Evolutionary conservation across 768 basidiomycete genomes (phyloP).

Genomic region (Coprinellus aureogranulatus): DNA sequence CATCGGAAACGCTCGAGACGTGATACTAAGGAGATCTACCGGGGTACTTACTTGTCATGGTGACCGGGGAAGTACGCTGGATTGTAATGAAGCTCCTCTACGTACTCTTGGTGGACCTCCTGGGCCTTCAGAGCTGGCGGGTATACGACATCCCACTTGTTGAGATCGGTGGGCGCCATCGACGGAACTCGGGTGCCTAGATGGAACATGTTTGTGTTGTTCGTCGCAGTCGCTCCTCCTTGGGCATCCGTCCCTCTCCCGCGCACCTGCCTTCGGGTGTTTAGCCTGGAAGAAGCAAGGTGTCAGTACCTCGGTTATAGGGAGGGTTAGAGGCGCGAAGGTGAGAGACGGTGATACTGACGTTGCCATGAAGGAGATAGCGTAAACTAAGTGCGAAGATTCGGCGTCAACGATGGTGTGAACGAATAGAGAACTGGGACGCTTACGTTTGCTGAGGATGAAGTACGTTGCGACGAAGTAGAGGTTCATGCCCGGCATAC

Average conservation of each 20-base stretch:
- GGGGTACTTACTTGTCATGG: slow-evolving; percentile 1
- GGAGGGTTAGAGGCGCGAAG: not conserved
- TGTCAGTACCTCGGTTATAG: slow-evolving; percentile 5
- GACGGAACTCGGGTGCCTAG: slow-evolving; percentile 46
- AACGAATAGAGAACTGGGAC: not conserved
- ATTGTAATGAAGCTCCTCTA: not conserved
- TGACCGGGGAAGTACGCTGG: not conserved
- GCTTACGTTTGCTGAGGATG: slow-evolving; percentile 62
- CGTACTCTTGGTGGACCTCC: not conserved
- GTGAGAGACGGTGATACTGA: slow-evolving; percentile 25
- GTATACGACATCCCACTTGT: slow-evolving; percentile 33
- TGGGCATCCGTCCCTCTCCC: slow-evolving; percentile 56
- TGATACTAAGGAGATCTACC: not conserved
- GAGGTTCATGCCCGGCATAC: slow-evolving; percentile 51
- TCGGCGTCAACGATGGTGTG: not conserved
- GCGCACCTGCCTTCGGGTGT: slow-evolving; percentile 53
- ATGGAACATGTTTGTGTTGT: slow-evolving; percentile 51
- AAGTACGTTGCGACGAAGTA: slow-evolving; percentile 64
- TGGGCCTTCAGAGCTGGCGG: slow-evolving; percentile 1
- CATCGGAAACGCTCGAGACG: not conserved
- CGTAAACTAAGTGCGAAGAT: slow-evolving; percentile 45
- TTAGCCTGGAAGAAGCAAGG: slow-evolving; percentile 39
- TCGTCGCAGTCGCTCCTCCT: slow-evolving; percentile 30
- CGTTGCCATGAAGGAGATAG: slow-evolving; percentile 64
- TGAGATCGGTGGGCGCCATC: slow-evolving; percentile 34